These are phyloP conservation scores for Laetiporus sulphureus DNA, from an alignment of 1,284 basidiomycete genomes.

Conservation along the genomic window DNA sequence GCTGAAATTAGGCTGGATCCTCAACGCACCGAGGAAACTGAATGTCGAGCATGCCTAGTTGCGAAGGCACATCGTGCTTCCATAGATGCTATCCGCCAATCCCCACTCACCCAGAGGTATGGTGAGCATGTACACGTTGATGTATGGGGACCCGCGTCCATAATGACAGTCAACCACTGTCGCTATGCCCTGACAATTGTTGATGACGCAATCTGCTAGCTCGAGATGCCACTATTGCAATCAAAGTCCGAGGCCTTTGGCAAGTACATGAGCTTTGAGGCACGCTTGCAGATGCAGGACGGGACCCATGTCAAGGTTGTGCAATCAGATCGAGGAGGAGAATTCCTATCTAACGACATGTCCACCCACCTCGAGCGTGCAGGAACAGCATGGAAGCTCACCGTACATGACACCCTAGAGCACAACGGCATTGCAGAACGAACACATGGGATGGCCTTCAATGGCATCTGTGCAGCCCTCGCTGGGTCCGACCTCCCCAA, in stretches of 20 bases:
- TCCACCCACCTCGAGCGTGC: conserved; percentile 6
- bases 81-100: conserved; percentile 23
- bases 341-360: conserved; percentile 11
- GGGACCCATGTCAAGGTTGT: neutral
- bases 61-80: conserved; percentile 26
- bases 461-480: conserved; percentile 14
- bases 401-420: conserved; percentile 3
- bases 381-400: conserved; percentile 9
- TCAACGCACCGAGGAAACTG: neutral
- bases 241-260: neutral
- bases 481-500: conserved; percentile 21
- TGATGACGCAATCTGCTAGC: neutral
- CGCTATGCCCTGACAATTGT: conserved; percentile 10
- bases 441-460: conserved; percentile 13
- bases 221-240: neutral
- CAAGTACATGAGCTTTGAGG: neutral
- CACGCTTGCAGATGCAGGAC: neutral
- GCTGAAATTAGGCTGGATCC: conserved; percentile 22
- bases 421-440: conserved; percentile 32
- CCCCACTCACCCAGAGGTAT: conserved; percentile 18
- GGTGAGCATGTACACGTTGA: conserved; percentile 30
- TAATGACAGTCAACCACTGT: conserved; percentile 17
- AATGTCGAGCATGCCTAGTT: conserved; percentile 17
- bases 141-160: conserved; percentile 30
- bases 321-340: conserved; percentile 16